Base-by-base conservation (phyloP, 2,329 filamentous ascomycete species). In the Parafenestella ontariensis region DNA sequence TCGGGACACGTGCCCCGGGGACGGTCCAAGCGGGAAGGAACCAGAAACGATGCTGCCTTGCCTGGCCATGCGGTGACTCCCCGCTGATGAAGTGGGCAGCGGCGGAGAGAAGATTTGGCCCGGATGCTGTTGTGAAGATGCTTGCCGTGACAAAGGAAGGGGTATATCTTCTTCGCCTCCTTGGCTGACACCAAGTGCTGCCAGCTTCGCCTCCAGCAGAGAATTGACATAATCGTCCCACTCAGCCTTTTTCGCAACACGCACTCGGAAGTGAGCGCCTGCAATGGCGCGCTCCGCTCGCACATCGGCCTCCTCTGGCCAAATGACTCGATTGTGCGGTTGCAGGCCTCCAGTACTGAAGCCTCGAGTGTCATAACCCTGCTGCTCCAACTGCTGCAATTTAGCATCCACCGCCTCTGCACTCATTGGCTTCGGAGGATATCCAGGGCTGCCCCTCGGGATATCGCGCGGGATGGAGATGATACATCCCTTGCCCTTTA, bases 171-270 rank as follows among this genome's bases (percentile, higher is more conserved):
- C 85, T 46, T 95, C 91, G 44, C 89, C 87, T 31, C 87, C 90
- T 56, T 91, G 83, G 17, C 87, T 92, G 11, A 98, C 95, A 61
- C 95, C 95, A 50, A 99, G 83, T 46, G 94, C 93, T 57, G 92
- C 88, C 47, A 99, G 82, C 78, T 97, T 99, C 56, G 94, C 92
- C 78, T 99, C 95, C 64, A 91, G 87, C 31, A 98, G 80, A 62
- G 89, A 88, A 49, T 89, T 85, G 54, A 93, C 89, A 74, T 98
- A 96, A 23, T 87, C 82, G 68, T 91, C 89, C 88, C 89, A 91
- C 66, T 85, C 83, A 36, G 88, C 87, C 58, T 89, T 77, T 68
- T 91, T 89, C 1, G 91, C 89, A 55, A 95, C 81, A 21, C 83
- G 82, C 31, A 95, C 88, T 49, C 80, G 82, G 69, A 81, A 89